phyloP scores from a whole-genome alignment of 805 yeast genomes.

The Barnettozyma vustinii region DNA sequence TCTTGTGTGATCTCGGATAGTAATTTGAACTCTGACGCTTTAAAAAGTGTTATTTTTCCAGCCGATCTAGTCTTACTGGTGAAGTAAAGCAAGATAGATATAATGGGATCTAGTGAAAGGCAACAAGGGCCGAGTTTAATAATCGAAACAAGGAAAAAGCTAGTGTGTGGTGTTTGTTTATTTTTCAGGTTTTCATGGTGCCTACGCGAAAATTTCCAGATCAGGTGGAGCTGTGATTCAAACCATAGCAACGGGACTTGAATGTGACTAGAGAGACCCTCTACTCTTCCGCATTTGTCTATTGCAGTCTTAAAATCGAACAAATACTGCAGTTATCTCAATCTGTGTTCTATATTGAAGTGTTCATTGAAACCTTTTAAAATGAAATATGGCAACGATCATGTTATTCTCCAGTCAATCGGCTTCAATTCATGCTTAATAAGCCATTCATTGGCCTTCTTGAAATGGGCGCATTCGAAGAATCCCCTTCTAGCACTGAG shows the following conservation, averaged over 20 bases:
- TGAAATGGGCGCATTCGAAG: slow-evolving; percentile 72
- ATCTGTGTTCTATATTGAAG: too few relatives aligned
- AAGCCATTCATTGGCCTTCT: slow-evolving; percentile 75
- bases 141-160: not conserved
- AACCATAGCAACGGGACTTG: too few relatives aligned
- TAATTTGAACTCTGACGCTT: not conserved
- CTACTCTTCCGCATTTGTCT: too few relatives aligned
- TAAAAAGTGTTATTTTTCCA: not conserved
- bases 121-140: not conserved
- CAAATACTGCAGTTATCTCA: too few relatives aligned
- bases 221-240: not conserved
- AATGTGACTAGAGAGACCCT: too few relatives aligned
- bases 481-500: slow-evolving; percentile 85
- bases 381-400: not conserved
- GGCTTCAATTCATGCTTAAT: slow-evolving; percentile 31
- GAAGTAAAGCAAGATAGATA: not conserved
- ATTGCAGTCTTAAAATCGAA: too few relatives aligned
- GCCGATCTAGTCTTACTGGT: not conserved
- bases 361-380: too few relatives aligned
- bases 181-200: not conserved
- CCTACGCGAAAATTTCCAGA: slow-evolving; percentile 2
- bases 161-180: not conserved
- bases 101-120: not conserved
- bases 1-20: not conserved
- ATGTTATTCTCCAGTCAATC: slow-evolving; percentile 61